phyloP scores from a whole-genome alignment of 78 protist genomes.

The Cavenderia fasciculata region DNA sequence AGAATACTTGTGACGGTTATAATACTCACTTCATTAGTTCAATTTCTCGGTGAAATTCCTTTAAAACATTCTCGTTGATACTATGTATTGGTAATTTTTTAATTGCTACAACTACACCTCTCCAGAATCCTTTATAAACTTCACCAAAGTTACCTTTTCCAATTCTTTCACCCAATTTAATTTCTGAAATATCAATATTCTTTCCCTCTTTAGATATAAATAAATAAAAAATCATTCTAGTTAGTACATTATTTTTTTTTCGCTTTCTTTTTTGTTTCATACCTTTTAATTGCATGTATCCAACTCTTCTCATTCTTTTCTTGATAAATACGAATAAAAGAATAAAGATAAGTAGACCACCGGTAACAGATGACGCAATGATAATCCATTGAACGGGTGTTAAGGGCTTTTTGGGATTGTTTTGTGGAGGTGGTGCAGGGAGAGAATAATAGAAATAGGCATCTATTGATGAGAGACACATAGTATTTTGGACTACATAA shows the following conservation, averaged over 20 bases:
- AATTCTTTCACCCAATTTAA: slow-evolving; percentile 69
- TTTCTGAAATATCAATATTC: slow-evolving; percentile 50
- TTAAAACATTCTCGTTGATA: slow-evolving; percentile 37
- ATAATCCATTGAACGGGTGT: slow-evolving; percentile 14
- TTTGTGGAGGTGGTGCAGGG: too few relatives aligned
- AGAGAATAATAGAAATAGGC: too few relatives aligned
- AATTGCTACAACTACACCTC: slow-evolving; percentile 74
- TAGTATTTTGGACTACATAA: too few relatives aligned
- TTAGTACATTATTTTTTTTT: too few relatives aligned
- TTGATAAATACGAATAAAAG: not conserved
- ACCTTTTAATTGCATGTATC: not conserved
- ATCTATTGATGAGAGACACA: too few relatives aligned
- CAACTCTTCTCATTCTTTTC: not conserved
- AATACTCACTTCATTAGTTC: slow-evolving; percentile 57
- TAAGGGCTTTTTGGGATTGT: not conserved
- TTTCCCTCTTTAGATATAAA: slow-evolving; percentile 35
- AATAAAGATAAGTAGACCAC: slow-evolving; percentile 12
- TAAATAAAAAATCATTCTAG: too few relatives aligned
- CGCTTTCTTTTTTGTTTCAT: too few relatives aligned
- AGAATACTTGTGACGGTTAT: too few relatives aligned
- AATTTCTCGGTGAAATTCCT: slow-evolving; percentile 74
- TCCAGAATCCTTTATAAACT: slow-evolving; percentile 71
- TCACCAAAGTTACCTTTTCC: slow-evolving; percentile 85
- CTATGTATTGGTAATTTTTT: slow-evolving; percentile 77
- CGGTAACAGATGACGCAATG: slow-evolving; percentile 22